phyloP scores from a whole-genome alignment of 768 basidiomycete species.

The Termitomyces sp. region DNA sequence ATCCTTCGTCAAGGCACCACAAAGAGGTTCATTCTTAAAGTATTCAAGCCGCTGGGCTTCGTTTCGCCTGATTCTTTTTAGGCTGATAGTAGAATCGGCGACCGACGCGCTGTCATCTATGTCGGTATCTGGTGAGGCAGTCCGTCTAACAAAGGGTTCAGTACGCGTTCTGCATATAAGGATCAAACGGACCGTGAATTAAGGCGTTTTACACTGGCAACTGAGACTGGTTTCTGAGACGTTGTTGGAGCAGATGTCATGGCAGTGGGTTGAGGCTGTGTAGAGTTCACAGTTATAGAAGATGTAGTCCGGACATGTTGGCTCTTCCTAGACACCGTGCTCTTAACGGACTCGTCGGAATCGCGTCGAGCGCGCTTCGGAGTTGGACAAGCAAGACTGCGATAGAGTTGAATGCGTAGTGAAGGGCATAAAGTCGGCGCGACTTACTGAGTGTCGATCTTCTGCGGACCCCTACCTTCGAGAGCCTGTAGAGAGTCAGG shows the following conservation, averaged over 20 bases:
- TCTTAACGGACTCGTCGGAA: constrained; percentile 13
- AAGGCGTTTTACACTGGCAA: constrained; percentile 18
- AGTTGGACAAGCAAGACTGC: constrained; percentile 25
- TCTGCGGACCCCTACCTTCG: constrained; percentile 18
- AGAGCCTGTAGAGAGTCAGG: constrained; percentile 14
- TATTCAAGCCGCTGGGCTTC: constrained; percentile 63
- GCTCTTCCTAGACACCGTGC: constrained; percentile 19
- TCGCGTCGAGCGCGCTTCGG: constrained; percentile 22
- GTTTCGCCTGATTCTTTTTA: constrained; percentile 44
- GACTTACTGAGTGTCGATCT: constrained; percentile 20
- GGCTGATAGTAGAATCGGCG: constrained; percentile 47
- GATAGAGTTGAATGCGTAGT: neutral
- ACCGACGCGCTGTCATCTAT: constrained; percentile 49
- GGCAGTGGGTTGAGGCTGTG: constrained; percentile 13
- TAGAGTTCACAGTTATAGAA: constrained; percentile 30
- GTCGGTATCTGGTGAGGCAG: constrained; percentile 33
- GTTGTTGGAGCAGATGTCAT: constrained; percentile 13
- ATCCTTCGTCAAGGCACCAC: constrained; percentile 52
- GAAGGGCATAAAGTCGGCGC: neutral
- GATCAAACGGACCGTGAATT: constrained; percentile 21
- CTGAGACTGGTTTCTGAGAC: constrained; percentile 18
- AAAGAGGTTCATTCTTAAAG: constrained; percentile 59
- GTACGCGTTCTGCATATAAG: too few relatives aligned
- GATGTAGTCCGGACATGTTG: constrained; percentile 21
- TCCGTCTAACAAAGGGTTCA: constrained; percentile 15